Percentiles rank a stretch among this genome's conserved stretches.
These are phyloP conservation scores for Pisolithus marmoratus DNA, from an alignment of 768 basidiomycete genomes.

Conservation along the genomic window DNA sequence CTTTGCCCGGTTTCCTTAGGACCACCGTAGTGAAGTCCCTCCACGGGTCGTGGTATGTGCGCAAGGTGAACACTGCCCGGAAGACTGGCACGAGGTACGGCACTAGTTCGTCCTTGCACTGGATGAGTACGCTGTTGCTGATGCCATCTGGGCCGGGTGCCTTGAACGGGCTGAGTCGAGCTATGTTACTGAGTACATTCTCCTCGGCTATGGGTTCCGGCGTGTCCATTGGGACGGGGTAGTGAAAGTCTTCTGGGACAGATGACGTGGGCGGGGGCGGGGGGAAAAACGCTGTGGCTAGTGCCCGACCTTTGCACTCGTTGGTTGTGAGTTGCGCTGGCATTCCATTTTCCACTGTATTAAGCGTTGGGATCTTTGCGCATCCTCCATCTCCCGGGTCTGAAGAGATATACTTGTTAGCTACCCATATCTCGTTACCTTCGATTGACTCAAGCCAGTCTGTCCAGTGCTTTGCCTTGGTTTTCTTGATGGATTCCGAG, in stretches of 20 bases:
- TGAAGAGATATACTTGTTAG: constrained; percentile 16
- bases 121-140: constrained; percentile 17
- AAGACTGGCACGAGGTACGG: too few species aligned
- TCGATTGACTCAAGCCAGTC: constrained; percentile 21
- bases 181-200: constrained; percentile 4
- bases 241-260: neutral
- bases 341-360: too few species aligned
- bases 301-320: constrained; percentile 11
- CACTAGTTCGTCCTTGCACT: neutral
- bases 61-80: too few species aligned
- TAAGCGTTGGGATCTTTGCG: neutral
- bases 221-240: neutral
- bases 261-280: constrained; percentile 1
- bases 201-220: neutral
- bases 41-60: too few species aligned
- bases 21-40: neutral
- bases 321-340: constrained; percentile 14
- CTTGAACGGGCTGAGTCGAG: constrained; percentile 14
- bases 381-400: constrained; percentile 1
- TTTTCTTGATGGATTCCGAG: constrained; percentile 5
- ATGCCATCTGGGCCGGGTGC: constrained; percentile 25
- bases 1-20: constrained; percentile 29
- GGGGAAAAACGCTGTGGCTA: constrained; percentile 24
- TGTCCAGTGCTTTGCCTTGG: constrained; percentile 17
- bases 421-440: constrained; percentile 15